A percentile compares a stretch with the other conserved stretches of the same genome.
Evolutionary conservation across 2,329 filamentous ascomycete species (phyloP).

Genomic region (Alternaria longipes): DNA sequence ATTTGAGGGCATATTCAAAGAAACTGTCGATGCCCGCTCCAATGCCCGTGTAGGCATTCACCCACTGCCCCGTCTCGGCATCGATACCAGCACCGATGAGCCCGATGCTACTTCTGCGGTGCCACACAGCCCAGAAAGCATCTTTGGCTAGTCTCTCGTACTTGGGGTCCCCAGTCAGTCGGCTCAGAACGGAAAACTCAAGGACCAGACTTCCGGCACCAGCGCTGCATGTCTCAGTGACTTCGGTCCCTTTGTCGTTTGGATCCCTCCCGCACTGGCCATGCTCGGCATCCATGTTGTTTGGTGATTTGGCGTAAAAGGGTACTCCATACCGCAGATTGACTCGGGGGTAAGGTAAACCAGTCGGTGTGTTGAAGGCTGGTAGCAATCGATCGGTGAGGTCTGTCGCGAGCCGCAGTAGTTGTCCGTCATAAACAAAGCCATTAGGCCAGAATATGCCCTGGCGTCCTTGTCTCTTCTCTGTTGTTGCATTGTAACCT

Average conservation of each 20-base stretch:
- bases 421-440: slow-evolving; percentile 86
- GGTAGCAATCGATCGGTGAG: slow-evolving; percentile 84
- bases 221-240: slow-evolving; percentile 96
- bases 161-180: slow-evolving; percentile 83
- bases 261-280: slow-evolving; percentile 58
- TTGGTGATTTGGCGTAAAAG: slow-evolving; percentile 87
- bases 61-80: slow-evolving; percentile 89
- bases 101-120: slow-evolving; percentile 81
- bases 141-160: slow-evolving; percentile 91
- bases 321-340: slow-evolving; percentile 91
- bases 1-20: slow-evolving; percentile 97
- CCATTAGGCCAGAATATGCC: slow-evolving; percentile 77
- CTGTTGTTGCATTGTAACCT: slow-evolving; percentile 70
- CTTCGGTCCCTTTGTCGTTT: slow-evolving; percentile 66
- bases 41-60: slow-evolving; percentile 88
- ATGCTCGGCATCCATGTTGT: slow-evolving; percentile 67
- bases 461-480: slow-evolving; percentile 44
- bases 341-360: slow-evolving; percentile 92
- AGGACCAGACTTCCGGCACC: slow-evolving; percentile 95
- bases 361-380: slow-evolving; percentile 90
- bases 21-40: slow-evolving; percentile 98
- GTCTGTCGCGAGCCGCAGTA: slow-evolving; percentile 88
- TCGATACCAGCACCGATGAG: slow-evolving; percentile 92
- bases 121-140: slow-evolving; percentile 98
- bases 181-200: slow-evolving; percentile 89